Evolutionary conservation across 495 filamentous ascomycete genomes (phyloP).

Genomic region (Neurospora intermedia): DNA sequence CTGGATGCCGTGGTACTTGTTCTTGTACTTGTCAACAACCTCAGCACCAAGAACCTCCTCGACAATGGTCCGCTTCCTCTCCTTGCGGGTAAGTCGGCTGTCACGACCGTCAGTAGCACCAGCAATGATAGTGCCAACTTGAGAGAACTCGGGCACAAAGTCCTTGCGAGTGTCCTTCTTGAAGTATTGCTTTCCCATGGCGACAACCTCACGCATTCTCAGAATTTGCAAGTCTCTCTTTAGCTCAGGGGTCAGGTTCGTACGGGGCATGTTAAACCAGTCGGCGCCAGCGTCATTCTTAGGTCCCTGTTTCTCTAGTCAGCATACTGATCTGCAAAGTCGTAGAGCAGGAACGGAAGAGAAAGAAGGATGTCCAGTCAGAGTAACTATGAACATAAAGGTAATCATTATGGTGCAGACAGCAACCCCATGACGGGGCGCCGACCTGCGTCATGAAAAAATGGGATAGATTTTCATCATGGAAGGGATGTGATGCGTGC

Average conservation of each 20-base stretch:
- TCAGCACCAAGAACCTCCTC: constrained; percentile 71
- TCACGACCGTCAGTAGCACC: constrained; percentile 83
- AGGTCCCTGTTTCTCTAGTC: constrained; percentile 22
- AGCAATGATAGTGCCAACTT: constrained; percentile 80
- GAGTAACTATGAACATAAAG: constrained; percentile 96
- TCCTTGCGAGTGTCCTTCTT: constrained; percentile 61
- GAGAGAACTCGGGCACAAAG: constrained; percentile 65
- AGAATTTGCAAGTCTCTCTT: constrained; percentile 81
- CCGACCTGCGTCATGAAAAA: constrained; percentile 32
- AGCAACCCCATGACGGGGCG: constrained; percentile 35
- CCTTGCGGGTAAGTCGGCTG: constrained; percentile 68
- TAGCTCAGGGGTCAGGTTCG: constrained; percentile 70
- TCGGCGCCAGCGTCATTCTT: constrained; percentile 44
- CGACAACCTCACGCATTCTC: constrained; percentile 78
- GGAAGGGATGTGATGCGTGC: constrained; percentile 5
- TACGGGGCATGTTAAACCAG: constrained; percentile 85
- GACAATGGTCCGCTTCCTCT: constrained; percentile 83
- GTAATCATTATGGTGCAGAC: constrained; percentile 50
- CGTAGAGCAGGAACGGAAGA: constrained; percentile 1
- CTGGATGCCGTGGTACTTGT: constrained; percentile 27
- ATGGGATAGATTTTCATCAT: constrained; percentile 32
- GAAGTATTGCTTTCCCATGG: constrained; percentile 76
- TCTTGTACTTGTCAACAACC: constrained; percentile 23
- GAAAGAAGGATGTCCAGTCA: constrained; percentile 44
- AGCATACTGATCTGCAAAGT: constrained; percentile 7